Percentiles rank a stretch among this genome's conserved stretches.
phyloP scores from a whole-genome alignment of 78 protist species.

The Corallochytrium limacisporum region DNA sequence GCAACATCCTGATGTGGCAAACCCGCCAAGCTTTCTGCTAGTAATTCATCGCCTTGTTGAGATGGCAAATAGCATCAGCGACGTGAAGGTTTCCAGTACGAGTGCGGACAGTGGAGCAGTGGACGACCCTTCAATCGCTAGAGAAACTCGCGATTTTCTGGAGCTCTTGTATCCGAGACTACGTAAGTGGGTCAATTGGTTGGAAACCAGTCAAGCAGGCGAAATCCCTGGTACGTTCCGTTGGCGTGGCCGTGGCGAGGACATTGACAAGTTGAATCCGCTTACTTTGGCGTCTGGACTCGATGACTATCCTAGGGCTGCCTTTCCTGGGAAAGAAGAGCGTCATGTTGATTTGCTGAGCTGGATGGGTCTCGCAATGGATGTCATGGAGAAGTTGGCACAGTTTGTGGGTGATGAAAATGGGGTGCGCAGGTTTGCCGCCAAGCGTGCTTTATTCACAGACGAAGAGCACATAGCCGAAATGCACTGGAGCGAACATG shows the following conservation, averaged over 20 bases:
- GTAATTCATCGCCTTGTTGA: neutral
- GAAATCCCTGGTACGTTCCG: conserved; percentile 14
- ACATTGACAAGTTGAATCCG: neutral
- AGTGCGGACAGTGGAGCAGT: too few species aligned
- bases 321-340: conserved; percentile 5
- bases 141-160: too few species aligned
- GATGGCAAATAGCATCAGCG: too few species aligned
- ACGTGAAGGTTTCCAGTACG: too few species aligned
- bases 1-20: conserved; percentile 34
- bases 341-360: conserved; percentile 62
- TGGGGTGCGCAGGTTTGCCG: neutral
- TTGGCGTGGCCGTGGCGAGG: conserved; percentile 54
- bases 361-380: conserved; percentile 59
- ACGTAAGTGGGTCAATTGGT: conserved; percentile 19
- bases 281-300: conserved; percentile 70
- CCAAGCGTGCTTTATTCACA: too few species aligned
- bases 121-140: too few species aligned
- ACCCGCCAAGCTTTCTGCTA: conserved; percentile 73
- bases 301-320: conserved; percentile 76
- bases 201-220: conserved; percentile 23
- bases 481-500: too few species aligned
- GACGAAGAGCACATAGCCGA: too few species aligned
- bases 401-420: neutral
- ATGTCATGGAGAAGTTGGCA: conserved; percentile 17
- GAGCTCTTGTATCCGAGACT: conserved; percentile 1